Conservation (phyloP, 306 rosid genomes). For the Oxytropis ochrocephala region DNA sequence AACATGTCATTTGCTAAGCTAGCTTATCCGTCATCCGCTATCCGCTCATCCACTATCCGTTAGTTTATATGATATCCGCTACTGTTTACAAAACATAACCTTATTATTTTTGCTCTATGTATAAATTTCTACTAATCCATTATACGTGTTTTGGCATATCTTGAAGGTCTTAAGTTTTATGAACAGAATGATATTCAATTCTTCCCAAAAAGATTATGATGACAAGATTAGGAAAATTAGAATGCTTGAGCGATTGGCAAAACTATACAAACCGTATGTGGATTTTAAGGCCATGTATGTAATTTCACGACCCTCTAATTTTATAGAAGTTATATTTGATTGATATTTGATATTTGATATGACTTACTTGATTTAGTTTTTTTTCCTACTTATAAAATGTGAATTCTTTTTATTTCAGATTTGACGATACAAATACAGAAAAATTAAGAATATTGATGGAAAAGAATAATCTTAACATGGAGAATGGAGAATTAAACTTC, state of each 20-base stretch:
- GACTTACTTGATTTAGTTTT: not conserved
- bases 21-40: too few relatives aligned
- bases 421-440: not conserved
- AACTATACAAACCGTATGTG: slow-evolving; percentile 26
- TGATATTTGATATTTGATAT: too few relatives aligned
- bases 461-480: not conserved
- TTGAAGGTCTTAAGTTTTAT: slow-evolving; percentile 20
- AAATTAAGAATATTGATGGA: not conserved
- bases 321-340: not conserved
- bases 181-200: not conserved
- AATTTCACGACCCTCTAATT: not conserved
- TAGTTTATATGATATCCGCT: too few relatives aligned
- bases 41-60: too few relatives aligned
- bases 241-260: not conserved
- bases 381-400: not conserved
- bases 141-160: not conserved
- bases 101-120: not conserved
- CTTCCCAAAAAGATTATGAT: not conserved
- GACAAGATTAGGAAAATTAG: not conserved
- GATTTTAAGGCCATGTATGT: slow-evolving; percentile 32
- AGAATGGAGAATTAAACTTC: slow-evolving; percentile 10
- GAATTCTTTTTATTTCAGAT: not conserved
- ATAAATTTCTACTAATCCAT: not conserved
- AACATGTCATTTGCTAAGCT: too few relatives aligned
- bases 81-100: too few relatives aligned